Base-by-base conservation (phyloP, 108 stramenopile species). In the Discostella pseudostelligera region DNA sequence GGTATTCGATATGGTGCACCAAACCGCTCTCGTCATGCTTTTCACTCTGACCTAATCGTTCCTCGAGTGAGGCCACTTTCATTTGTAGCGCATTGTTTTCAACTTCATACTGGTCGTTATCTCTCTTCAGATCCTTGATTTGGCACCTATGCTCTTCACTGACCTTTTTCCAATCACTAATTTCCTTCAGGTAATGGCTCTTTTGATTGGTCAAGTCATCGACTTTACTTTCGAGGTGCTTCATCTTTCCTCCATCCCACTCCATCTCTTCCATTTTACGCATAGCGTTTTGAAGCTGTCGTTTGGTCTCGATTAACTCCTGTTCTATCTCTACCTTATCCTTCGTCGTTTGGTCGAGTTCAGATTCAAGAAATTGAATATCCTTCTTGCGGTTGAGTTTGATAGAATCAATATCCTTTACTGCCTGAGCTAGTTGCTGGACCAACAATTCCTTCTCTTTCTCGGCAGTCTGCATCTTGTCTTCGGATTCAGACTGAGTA, bases 191-290 rank as follows among this genome's bases (percentile, higher is more conserved):
- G 19, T 54, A 69, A 53, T 40, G 25, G 3, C 69, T 50, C 50
- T 69, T 77, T 53, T 77, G 68, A 29, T 49, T 53, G n/a, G 40
- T 21, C 13, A 70, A 67, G 0, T 50, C 24, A 45, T 61, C 24
- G 56, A 70, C 64, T 17, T 69, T 50, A 8, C 37, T 62, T 39
- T 77, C 64, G 12, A 77, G 63, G 29, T 77, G 48, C 0, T 7
- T 49, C 68, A 70, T 77, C 14, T 51, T 70, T 10, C 62, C 76
- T 29, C 64, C 69, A 55, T 70, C 68, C 40, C 53, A 14, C 39
- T 62, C 51, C 76, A 77, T 77, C 8, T 67, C 76, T 39, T 77
- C 69, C 24, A 77, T 21, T 36, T 45, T 70, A n/a, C 47, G 47
- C 22, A 77, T 32, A 51, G 69, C 76, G 55, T 48, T 70, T n/a